These are phyloP conservation scores for Crithidia fasciculata DNA, from an alignment of 208 protist species.

Conservation along the genomic window DNA sequence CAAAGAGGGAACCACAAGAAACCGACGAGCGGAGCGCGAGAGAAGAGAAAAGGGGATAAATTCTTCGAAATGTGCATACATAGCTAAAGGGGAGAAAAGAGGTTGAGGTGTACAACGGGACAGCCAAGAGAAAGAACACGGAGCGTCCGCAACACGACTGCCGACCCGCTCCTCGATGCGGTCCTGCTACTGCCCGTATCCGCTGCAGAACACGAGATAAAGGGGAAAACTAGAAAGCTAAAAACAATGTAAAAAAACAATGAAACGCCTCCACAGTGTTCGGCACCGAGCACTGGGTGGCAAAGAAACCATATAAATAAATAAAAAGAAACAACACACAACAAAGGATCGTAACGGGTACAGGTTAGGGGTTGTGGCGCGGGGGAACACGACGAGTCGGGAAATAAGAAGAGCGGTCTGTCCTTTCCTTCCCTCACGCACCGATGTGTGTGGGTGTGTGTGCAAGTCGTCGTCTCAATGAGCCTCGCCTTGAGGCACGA, in stretches of 20 bases:
- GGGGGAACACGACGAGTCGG: not conserved
- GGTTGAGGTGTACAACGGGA: too few species aligned
- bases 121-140: not conserved
- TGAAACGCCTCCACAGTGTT: not conserved
- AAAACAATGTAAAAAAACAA: conserved; percentile 5
- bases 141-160: too few species aligned
- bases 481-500: too few species aligned
- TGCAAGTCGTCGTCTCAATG: too few species aligned
- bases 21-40: not conserved
- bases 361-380: too few species aligned
- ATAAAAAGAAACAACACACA: not conserved
- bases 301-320: conserved; percentile 2
- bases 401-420: not conserved
- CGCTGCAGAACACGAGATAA: not conserved
- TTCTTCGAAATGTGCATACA: too few species aligned
- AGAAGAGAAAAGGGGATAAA: too few species aligned
- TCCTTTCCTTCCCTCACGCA: too few species aligned
- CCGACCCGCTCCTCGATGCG: too few species aligned
- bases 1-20: not conserved
- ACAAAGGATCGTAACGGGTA: not conserved
- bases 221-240: not conserved
- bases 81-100: too few species aligned
- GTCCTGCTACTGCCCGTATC: not conserved
- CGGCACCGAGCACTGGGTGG: not conserved
- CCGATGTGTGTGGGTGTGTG: too few species aligned